Base-by-base conservation (phyloP, 2,329 filamentous ascomycete genomes). In the Fusarium gaditjirri region DNA sequence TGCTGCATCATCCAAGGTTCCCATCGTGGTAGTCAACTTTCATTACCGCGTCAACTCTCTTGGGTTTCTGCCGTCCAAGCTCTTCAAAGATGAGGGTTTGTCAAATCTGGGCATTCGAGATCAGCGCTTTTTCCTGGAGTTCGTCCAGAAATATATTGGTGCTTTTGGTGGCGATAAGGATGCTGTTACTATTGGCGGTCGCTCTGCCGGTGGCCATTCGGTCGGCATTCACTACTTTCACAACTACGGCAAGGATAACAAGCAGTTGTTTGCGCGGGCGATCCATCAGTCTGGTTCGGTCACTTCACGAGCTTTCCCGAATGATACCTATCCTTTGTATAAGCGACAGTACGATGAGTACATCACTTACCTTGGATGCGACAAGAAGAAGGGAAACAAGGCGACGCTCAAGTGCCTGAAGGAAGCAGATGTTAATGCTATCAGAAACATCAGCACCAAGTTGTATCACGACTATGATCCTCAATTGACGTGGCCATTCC, bases 91-190 rank as follows among this genome's bases (percentile, higher is more conserved):
- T 0, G 74, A 76, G 5, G 79, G 78, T 1, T 57, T 83, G 23
- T 61, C 87, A 13, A 90, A 91, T 64, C 84, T 85, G 2, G 88
- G 88, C 0, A 77, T 90, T 1, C 79, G 86, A 6, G 88, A 90
- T 64, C 86, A 89, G 71, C 81, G 83, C 19, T 84, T 84, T 8
- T 84, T 86, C 5, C 76, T 90, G 4, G 76, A 85, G 70, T 90
- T 88, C 82, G 84, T 90, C 0, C 84, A 88, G 53, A 81, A 81
- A 13, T 78, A 90, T 65, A 87, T 90, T 56, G 71, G 78, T 4
- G 76, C 81, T 4, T 90, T 90, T 58, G 87, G 88, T 0, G 88
- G 88, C 6, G 84, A 90, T 57, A 82, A 83, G 0, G 70, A 76
- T 3, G 82, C 85, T 11, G 85, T 91, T 1, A 89, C 87, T 1